Evolutionary conservation across 2,329 filamentous ascomycete species (phyloP), one percentile per base, ranked within the genome.

Genomic region (Hawksworthiomyces lignivorus): DNA sequence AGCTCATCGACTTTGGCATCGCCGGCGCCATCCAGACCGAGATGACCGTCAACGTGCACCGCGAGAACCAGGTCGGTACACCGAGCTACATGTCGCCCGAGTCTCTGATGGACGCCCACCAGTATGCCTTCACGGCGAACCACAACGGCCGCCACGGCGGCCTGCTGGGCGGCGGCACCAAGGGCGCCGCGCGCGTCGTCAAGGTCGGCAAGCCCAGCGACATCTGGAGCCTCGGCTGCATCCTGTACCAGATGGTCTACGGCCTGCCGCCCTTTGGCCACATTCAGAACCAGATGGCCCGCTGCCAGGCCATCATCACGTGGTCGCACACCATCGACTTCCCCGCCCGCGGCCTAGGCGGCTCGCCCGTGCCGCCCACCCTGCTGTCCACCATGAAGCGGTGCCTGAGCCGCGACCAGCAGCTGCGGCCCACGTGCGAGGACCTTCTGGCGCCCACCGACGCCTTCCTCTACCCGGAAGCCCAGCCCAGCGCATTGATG

Each of bases 71-170:
- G 64, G 82, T 97, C 48, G 92, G 94, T 43, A 98, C 92, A 0
- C 89, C 92, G 4, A 98, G 94, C 62, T 98, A 96, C 69, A 98
- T 98, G 92, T 94, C 87, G 1, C 92, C 92, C 0, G 92, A 98
- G 63, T 88, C 85, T 3, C 74, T 98, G 36, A 80, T 94, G 58
- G 92, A 97, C 62, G 84, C 81, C 20, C 94, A 94, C 52, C 57
- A 62, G 41, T 63, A 63, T 45, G 59, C 60, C 24, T 56, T 60
- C 35, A 61, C 61, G 2, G 61, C 61, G 4, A 62, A 63, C 34
- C 55, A 68, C 32, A 62, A 62, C 28, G 59, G 65, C 22, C 52
- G 41, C 63, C 26, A 30, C 14, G 45, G 49, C 19, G 22, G 26
- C 26, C 37, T 21, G n/a, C 36, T 34, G 20, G 61, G 43, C 8